A percentile compares a stretch with the other conserved stretches of the same genome.
Evolutionary conservation across 2,329 filamentous ascomycete genomes (phyloP).

Genomic region (Diplodia intermedia): DNA sequence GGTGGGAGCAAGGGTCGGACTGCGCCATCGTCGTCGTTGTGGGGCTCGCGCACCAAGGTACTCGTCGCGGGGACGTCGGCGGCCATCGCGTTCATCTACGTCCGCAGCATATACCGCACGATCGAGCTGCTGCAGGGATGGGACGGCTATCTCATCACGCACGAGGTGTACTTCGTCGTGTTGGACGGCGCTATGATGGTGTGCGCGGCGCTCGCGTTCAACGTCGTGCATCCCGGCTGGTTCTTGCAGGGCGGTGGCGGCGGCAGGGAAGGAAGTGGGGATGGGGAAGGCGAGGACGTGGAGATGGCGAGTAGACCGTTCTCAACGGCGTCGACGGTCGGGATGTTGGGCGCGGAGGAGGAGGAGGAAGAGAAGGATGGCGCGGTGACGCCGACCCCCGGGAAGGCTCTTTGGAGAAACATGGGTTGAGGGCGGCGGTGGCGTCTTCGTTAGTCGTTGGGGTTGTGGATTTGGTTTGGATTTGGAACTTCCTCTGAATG

Average conservation of each 20-base stretch:
- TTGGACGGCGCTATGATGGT: constrained; percentile 60
- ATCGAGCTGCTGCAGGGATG: constrained; percentile 60
- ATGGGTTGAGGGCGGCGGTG: too few species aligned
- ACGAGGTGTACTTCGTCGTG: constrained; percentile 58
- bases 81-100: constrained; percentile 55
- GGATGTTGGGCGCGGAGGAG: neutral
- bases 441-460: too few species aligned
- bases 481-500: too few species aligned
- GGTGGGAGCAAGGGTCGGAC: constrained; percentile 37
- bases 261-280: neutral
- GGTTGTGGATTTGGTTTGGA: too few species aligned
- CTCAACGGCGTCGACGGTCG: constrained; percentile 8
- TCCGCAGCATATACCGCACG: constrained; percentile 59
- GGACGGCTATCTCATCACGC: constrained; percentile 59
- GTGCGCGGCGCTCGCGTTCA: constrained; percentile 54
- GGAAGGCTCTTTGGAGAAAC: neutral
- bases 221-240: constrained; percentile 14
- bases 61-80: constrained; percentile 50
- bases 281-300: neutral
- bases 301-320: neutral
- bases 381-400: neutral
- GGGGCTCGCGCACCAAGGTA: constrained; percentile 29
- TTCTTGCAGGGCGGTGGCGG: neutral
- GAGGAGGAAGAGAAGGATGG: neutral
- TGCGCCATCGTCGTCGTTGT: neutral